A percentile compares a stretch with the other conserved stretches of the same genome.
These are phyloP conservation scores for Fusarium mangiferae DNA, from an alignment of 2,329 filamentous ascomycete genomes.

Conservation along the genomic window DNA sequence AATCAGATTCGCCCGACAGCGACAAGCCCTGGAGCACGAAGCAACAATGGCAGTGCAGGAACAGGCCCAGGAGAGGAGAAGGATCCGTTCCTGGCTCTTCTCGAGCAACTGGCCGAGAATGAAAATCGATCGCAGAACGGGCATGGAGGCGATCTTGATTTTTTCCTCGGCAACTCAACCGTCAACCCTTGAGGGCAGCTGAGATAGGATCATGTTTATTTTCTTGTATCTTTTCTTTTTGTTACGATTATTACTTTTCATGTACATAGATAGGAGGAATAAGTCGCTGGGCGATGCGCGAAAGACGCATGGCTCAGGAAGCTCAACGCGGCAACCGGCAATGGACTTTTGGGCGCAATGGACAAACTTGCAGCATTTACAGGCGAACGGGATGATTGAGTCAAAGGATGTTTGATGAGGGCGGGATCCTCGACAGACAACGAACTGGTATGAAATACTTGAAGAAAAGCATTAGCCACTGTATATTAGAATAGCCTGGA, in stretches of 20 bases:
- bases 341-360: slow-evolving; percentile 12
- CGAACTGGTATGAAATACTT: slow-evolving; percentile 20
- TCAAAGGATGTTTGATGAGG: slow-evolving; percentile 24
- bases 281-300: slow-evolving; percentile 1
- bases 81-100: slow-evolving; percentile 80
- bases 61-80: slow-evolving; percentile 70
- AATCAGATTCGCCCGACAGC: slow-evolving; percentile 35
- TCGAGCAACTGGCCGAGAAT: slow-evolving; percentile 86
- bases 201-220: not conserved
- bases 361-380: slow-evolving; percentile 34
- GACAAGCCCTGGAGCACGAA: slow-evolving; percentile 59
- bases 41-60: slow-evolving; percentile 61
- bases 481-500: slow-evolving; percentile 25
- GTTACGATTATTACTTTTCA: not conserved
- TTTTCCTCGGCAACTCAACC: slow-evolving; percentile 66
- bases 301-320: slow-evolving; percentile 1
- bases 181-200: slow-evolving; percentile 16
- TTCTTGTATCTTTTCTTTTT: not conserved
- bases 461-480: slow-evolving; percentile 17
- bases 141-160: slow-evolving; percentile 79
- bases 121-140: slow-evolving; percentile 71
- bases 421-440: slow-evolving; percentile 26
- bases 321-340: not conserved
- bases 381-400: slow-evolving; percentile 20
- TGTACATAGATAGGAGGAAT: not conserved